Base-by-base conservation (phyloP, 139 green algal species). In the Picochlorum sp. region DNA sequence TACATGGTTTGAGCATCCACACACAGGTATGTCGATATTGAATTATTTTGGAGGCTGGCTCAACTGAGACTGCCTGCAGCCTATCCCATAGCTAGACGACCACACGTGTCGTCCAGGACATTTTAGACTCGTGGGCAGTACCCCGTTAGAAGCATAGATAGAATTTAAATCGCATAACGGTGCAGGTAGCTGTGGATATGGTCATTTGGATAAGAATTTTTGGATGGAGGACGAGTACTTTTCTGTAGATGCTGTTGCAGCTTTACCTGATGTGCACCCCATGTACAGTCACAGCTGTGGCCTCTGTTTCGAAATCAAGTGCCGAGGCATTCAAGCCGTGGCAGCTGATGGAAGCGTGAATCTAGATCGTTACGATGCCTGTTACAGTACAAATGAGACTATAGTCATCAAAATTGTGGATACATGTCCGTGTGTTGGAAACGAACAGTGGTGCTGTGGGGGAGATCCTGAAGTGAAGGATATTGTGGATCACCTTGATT, bases 341-440 rank as follows among this genome's bases (percentile, higher is more conserved):
- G 39, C 55, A 29, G 55, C 36, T 5, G 53, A 64, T 33, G 63
- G 63, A 24, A 33, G 18, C 4, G 50, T 56, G 2, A 9, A 26
- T 10, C 14, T 64, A 13, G 54, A 57, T 43, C 54, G 55, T 36
- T 40, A 10, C 10, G 39, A 28, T 36, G 63, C 32, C 29, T 70
- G 63, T 40, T 43, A 39, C 8, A 39, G 65, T 36, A n/a, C 29
- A 26, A 47, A 24, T 12, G 37, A 53, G 44, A 47, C 35, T 9
- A 60, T 70, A 44, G 37, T 70, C 18, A 39, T 70, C 63, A 64
- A 44, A 4, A 49, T 65, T 25, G 63, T 70, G 25, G 63, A 70
- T 41, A 29, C 63, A 10, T 70, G 63, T 30, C 63, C 63, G 4
- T 70, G 63, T 41, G 22, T 18, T 16, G 50, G 50, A 25, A 56